Base-by-base conservation (phyloP, 23 red algal genomes). In the Chondrus crispus region DNA sequence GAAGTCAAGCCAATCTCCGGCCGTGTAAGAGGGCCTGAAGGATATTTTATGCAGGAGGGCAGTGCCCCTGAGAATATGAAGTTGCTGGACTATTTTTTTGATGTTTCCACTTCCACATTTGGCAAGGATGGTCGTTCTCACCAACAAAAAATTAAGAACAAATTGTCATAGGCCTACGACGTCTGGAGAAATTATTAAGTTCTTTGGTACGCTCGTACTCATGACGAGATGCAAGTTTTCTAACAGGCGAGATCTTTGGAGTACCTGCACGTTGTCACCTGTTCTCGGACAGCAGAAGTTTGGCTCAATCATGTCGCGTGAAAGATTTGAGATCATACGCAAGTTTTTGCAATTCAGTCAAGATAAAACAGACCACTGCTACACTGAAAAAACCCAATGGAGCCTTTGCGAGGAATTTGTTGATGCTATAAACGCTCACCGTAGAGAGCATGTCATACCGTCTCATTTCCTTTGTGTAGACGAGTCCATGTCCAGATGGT, bases 401-500 rank as follows among this genome's bases (percentile, higher is more conserved):
- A 18, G 18, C 12, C 41, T n/a, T n/a, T n/a, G n/a, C n/a, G n/a
- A n/a, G n/a, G n/a, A n/a, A n/a, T 57, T 81, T 33, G 75, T 81
- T 12, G 45, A 81, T 22, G 41, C 75, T 30, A 81, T 81, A 12
- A 81, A 81, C 33, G 16, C 12, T 18, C 75, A 81, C 29, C 40
- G 75, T 22, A 14, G 44, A 22, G 41, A 14, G 36, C 33, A 62
- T 81, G 78, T 82, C 2, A 58, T 3, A 28, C 78, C 46, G 4
- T 28, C 46, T 26, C 46, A 82, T 69, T 35, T 24, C 28, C 2
- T 82, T 3, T 82, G 78, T 49, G 78, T 82, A 2, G 78, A 82
- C 51, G 78, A 82, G 24, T 35, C 24, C 49, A 82, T 82, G 3
- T 82, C 78, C 24, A 24, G 53, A 5, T 82, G 78, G 36, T 82